Percentiles rank a stretch among this genome's conserved stretches.
Evolutionary conservation across 2,329 filamentous ascomycete species (phyloP).

Genomic region (Pseudonectria buxi): DNA sequence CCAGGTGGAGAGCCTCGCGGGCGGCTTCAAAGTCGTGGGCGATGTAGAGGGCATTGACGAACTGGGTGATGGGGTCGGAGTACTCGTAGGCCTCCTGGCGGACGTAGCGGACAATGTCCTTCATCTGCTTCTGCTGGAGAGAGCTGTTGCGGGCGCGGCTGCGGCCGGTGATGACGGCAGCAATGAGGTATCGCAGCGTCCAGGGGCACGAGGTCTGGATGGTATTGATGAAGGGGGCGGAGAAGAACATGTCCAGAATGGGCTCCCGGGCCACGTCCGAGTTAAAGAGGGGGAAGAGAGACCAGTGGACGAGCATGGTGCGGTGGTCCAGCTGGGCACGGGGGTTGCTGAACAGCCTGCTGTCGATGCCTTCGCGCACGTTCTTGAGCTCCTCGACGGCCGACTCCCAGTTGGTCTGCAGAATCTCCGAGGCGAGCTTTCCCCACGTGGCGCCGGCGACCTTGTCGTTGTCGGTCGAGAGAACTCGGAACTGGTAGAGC

Average conservation of each 20-base stretch:
- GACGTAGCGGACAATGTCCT: slow-evolving; percentile 92
- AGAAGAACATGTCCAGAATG: slow-evolving; percentile 95
- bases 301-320: slow-evolving; percentile 97
- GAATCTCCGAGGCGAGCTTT: slow-evolving; percentile 92
- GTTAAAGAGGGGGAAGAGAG: slow-evolving; percentile 98
- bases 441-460: slow-evolving; percentile 95
- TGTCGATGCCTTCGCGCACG: slow-evolving; percentile 87
- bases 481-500: slow-evolving; percentile 94
- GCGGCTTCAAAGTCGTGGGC: slow-evolving; percentile 88
- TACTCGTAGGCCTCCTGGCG: slow-evolving; percentile 98
- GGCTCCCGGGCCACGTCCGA: slow-evolving; percentile 83
- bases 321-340: slow-evolving; percentile 93
- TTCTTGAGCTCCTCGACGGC: slow-evolving; percentile 87
- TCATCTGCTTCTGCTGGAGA: slow-evolving; percentile 94
- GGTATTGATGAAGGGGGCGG: slow-evolving; percentile 95
- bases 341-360: slow-evolving; percentile 91
- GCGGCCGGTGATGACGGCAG: slow-evolving; percentile 90
- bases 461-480: slow-evolving; percentile 98
- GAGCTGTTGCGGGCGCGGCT: slow-evolving; percentile 73
- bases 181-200: slow-evolving; percentile 89
- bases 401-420: slow-evolving; percentile 90
- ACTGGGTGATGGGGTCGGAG: slow-evolving; percentile 89
- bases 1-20: slow-evolving; percentile 74
- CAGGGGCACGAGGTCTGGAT: slow-evolving; percentile 97
- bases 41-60: slow-evolving; percentile 92